Evolutionary conservation across 345 rosid species (phyloP).

Genomic region (Aethionema arabicum): DNA sequence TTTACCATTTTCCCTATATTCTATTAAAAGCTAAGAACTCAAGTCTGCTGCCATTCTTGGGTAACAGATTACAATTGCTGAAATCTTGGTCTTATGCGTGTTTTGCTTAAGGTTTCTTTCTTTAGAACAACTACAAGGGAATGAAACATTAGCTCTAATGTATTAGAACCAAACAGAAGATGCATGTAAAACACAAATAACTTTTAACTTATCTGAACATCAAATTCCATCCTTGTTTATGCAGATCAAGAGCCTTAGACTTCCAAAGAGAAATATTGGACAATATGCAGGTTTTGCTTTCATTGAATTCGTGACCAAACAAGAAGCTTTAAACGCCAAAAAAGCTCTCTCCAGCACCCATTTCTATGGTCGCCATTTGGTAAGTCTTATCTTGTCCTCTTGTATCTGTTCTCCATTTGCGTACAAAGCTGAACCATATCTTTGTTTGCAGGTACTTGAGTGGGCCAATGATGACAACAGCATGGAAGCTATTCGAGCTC

Average conservation of each 20-base stretch:
- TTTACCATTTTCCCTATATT: no score
- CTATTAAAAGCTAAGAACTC: no score
- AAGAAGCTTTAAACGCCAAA: conserved; percentile 79
- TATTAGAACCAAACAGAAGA: not conserved
- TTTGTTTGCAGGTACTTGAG: conserved; percentile 59
- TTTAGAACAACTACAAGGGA: not conserved
- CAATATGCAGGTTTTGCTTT: conserved; percentile 78
- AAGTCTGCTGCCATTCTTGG: not conserved
- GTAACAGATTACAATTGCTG: not conserved
- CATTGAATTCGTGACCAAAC: conserved; percentile 84
- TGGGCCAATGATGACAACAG: conserved; percentile 92
- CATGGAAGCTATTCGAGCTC: conserved; percentile 68
- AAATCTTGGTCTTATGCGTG: conserved; percentile 10
- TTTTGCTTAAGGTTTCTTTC: not conserved
- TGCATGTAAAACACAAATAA: not conserved
- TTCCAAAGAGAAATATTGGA: conserved; percentile 69
- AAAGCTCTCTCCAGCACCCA: conserved; percentile 73
- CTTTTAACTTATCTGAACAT: not conserved
- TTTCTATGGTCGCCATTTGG: conserved; percentile 89
- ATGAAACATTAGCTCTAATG: not conserved
- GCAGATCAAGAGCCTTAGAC: conserved; percentile 82
- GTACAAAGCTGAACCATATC: not conserved
- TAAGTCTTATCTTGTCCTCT: conserved; percentile 35
- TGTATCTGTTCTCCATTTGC: not conserved
- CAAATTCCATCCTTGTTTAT: conserved; percentile 11